Evolutionary conservation across 2,329 filamentous ascomycete genomes (phyloP).

Genomic region (Alternaria postmessia): DNA sequence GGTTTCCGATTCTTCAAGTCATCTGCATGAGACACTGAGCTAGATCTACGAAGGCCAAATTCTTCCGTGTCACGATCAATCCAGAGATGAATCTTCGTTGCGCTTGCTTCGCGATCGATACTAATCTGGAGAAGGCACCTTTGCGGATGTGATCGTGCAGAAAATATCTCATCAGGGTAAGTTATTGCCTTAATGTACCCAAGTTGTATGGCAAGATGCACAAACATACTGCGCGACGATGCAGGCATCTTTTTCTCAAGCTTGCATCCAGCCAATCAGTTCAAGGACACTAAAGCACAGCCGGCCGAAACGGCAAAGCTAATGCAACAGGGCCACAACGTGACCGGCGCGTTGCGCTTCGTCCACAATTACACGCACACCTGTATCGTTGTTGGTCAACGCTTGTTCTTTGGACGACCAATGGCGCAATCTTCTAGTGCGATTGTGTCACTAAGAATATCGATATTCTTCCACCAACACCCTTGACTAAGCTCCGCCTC

Average conservation of each 20-base stretch:
- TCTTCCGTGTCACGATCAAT: constrained; percentile 1
- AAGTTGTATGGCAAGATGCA: constrained; percentile 4
- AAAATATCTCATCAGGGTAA: not conserved
- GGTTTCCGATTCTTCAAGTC: not conserved
- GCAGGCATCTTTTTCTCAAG: constrained; percentile 4
- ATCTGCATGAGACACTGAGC: constrained; percentile 9
- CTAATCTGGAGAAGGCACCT: not conserved
- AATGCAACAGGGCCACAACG: constrained; percentile 21
- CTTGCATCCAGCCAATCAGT: not conserved
- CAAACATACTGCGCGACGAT: constrained; percentile 8
- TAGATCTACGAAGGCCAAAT: not conserved
- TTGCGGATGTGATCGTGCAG: not conserved
- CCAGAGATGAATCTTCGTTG: not conserved
- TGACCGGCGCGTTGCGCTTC: constrained; percentile 15
- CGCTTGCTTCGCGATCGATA: not conserved
- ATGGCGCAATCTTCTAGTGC: constrained; percentile 10
- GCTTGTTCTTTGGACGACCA: not conserved
- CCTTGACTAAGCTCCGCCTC: constrained; percentile 5
- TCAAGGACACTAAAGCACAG: constrained; percentile 1
- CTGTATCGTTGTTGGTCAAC: constrained; percentile 6
- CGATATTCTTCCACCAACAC: constrained; percentile 4
- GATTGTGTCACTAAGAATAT: constrained; percentile 13
- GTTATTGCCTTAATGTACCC: not conserved
- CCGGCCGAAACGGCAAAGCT: constrained; percentile 2
- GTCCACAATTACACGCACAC: constrained; percentile 4